Evolutionary conservation across 176 grass and related monocot genomes (phyloP), one percentile per base, ranked within the genome.

Genomic region (Urochloa ruziziensis): DNA sequence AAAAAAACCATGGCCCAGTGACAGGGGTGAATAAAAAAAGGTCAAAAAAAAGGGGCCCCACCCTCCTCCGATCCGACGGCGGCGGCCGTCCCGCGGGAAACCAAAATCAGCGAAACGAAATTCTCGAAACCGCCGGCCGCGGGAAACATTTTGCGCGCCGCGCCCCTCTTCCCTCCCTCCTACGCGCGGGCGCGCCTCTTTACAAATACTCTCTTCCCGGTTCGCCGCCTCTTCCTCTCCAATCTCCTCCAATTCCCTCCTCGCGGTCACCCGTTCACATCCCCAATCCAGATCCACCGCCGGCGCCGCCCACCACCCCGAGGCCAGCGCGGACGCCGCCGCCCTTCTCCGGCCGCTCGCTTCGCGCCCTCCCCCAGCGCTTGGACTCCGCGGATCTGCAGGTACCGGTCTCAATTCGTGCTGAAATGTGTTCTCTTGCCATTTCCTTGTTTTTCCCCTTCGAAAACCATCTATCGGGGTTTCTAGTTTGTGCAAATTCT

Each of bases 111-210:
- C 46, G 44, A 53, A 67, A 67, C 62, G 30, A 67, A 80, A 67
- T 37, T 27, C 62, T 80, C 47, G 13, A 67, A 80, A 53, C 46
- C 62, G 21, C 30, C 62, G 29, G 44, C 78, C 44, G 78, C 78
- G 78, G 77, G 77, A 80, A 80, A 67, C 62, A 80, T 80, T 80
- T 53, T 32, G 43, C 27, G 44, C 62, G 44, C 62, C 28, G 42
- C 27, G 60, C 76, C 76, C 27, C 39, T 44, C 27, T 48, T 24
- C 40, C 17, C 4, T 9, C 48, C 29, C 18, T 11, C 68, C 25
- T 39, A 25, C 57, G 36, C 77, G 61, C 61, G 43, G 46, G 63
- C 71, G 10, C 44, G 2, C 13, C 23, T 24, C 47, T 67, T 53
- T 67, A 80, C 78, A 80, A 67, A 80, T 80, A 80, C 13, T 52